Evolutionary conservation across 2,329 filamentous ascomycete genomes (phyloP), one percentile per base, ranked within the genome.

Genomic region (Graphiopsis chlorocephala): DNA sequence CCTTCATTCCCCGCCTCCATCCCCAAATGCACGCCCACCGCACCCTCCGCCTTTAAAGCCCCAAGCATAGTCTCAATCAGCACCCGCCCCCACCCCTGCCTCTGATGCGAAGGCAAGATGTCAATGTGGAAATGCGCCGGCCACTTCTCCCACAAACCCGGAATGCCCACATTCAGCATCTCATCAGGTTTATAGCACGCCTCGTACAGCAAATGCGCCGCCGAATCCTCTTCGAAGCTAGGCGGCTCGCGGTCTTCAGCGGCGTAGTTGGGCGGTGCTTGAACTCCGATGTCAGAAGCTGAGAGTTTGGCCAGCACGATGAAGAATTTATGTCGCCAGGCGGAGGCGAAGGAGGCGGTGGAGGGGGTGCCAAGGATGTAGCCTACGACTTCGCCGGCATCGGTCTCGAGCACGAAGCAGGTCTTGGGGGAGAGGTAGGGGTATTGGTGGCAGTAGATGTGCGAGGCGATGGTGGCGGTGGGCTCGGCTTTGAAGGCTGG

Each of bases 91-190:
- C 69, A 76, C 0, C 77, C 76, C 33, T 69, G 69, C 11, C 73
- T 66, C 61, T 77, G 76, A 47, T 69, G 75, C 45, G 72, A 70
- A 0, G 74, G 72, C 55, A 78, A 58, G 11, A 79, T 72, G 58
- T 79, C 71, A 52, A 79, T 74, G 48, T 79, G 77, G 23, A 79
- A 68, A 68, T 79, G 77, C 6, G 75, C 76, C 0, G 75, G 73
- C 65, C 73, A 79, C 45, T 66, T 61, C 23, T 67, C 59, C 33
- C 76, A 64, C 26, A 73, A 56, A 4, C 69, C 57, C 0, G 69
- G 69, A 28, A 65, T 69, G 7, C 61, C 55, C 17, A 63, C 61
- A 23, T 65, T 63, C 31, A 70, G 66, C 28, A 70, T 66, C 48
- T 67, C 64, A 26, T 68, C 67, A 53, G 17, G 70, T 29, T 26